Conservation (phyloP, 129 eudicot genomes). For the Pulicaria dysenterica region DNA sequence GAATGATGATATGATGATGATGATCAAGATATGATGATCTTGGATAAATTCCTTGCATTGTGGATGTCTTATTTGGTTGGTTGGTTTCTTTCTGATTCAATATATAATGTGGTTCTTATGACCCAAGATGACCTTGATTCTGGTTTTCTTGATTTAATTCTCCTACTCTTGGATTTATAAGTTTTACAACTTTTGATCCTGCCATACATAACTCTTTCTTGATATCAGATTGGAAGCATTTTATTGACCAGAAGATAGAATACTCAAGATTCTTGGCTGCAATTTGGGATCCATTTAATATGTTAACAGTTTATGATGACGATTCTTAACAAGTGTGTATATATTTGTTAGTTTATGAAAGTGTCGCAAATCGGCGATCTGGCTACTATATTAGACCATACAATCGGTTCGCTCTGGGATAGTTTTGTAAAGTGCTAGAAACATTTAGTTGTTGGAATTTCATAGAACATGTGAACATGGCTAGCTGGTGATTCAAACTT, state of each 20-base stretch:
- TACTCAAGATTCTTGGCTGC: constrained; percentile 44
- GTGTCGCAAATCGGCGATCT: no score
- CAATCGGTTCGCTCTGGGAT: no score
- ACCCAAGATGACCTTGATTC: constrained; percentile 19
- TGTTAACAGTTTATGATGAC: constrained; percentile 16
- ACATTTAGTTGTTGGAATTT: no score
- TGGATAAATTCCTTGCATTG: constrained; percentile 38
- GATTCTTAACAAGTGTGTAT: no score
- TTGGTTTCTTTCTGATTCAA: constrained; percentile 34
- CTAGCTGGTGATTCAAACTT: no score
- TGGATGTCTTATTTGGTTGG: constrained; percentile 40
- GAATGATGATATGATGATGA: constrained; percentile 5
- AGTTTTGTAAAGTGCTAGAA: no score
- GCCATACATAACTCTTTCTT: constrained; percentile 36
- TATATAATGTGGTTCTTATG: constrained; percentile 23
- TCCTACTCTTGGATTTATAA: neutral
- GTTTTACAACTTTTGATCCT: constrained; percentile 17
- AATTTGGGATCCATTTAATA: constrained; percentile 29
- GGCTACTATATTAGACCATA: no score
- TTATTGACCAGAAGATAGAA: constrained; percentile 38
- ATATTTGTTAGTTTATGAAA: no score
- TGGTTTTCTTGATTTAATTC: neutral
- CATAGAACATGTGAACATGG: no score
- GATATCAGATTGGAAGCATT: constrained; percentile 44
- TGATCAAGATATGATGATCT: constrained; percentile 34